Evolutionary conservation across 768 basidiomycete species (phyloP).

Genomic region (Agrocybe chaxingu): DNA sequence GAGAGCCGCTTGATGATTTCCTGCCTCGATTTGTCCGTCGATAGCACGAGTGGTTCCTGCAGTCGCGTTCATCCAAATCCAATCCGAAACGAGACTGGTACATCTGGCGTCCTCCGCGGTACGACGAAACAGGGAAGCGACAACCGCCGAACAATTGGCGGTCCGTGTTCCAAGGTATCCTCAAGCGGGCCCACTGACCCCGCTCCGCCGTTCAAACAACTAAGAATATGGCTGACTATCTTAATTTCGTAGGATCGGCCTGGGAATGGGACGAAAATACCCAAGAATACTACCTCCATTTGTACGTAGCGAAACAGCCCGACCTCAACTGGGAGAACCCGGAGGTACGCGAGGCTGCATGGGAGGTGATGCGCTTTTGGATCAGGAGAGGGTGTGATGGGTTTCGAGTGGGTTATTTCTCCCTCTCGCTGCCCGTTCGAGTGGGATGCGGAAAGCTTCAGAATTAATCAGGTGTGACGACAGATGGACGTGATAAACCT

Average conservation of each 20-base stretch:
- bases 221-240: not conserved
- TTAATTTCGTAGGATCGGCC: slow-evolving; percentile 45
- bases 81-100: slow-evolving; percentile 75
- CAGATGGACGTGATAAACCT: slow-evolving; percentile 74
- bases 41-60: slow-evolving; percentile 71
- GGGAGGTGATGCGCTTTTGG: slow-evolving; percentile 71
- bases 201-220: not conserved
- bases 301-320: slow-evolving; percentile 65
- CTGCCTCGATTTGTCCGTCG: not conserved
- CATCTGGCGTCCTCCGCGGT: slow-evolving; percentile 63
- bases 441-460: not conserved
- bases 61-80: slow-evolving; percentile 47
- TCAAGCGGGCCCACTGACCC: too few species aligned
- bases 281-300: slow-evolving; percentile 70
- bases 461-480: not conserved
- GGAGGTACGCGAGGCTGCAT: slow-evolving; percentile 54
- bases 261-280: slow-evolving; percentile 70
- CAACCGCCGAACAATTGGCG: slow-evolving; percentile 75
- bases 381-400: slow-evolving; percentile 73
- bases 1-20: not conserved
- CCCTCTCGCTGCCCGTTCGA: not conserved
- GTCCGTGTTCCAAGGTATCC: slow-evolving; percentile 57
- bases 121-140: slow-evolving; percentile 48
- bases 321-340: slow-evolving; percentile 79
- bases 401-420: slow-evolving; percentile 50